phyloP scores from a whole-genome alignment of 345 rosid species.

The Linum tenue region DNA sequence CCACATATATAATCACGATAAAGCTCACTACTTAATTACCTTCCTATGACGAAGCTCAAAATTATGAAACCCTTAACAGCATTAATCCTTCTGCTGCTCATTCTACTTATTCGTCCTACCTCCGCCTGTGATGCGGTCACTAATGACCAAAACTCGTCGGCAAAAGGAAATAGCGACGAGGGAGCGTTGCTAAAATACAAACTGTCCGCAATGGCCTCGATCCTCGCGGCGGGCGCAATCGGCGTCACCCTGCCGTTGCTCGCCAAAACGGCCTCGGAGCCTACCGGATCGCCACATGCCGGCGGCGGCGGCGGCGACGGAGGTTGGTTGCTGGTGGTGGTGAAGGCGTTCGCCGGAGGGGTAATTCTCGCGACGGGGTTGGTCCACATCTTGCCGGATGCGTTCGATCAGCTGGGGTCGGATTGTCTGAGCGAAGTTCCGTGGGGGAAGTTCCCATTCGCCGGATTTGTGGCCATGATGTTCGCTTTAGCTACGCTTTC shows the following conservation, averaged over 20 bases:
- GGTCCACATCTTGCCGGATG: conserved; percentile 40
- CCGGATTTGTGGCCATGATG: conserved; percentile 39
- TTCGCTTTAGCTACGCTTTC: conserved; percentile 33
- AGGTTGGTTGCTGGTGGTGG: not conserved
- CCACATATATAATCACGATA: too few species aligned
- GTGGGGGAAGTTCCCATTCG: conserved; percentile 36
- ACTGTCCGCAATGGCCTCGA: conserved; percentile 8
- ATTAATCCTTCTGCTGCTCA: too few species aligned
- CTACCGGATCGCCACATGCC: not conserved
- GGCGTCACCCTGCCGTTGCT: conserved; percentile 13
- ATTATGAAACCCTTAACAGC: too few species aligned
- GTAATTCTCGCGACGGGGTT: conserved; percentile 43
- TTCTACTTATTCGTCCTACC: too few species aligned
- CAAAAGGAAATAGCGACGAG: not conserved
- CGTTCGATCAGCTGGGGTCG: conserved; percentile 26
- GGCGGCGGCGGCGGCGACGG: not conserved
- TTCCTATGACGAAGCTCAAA: too few species aligned
- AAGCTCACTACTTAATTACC: too few species aligned
- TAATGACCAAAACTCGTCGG: not conserved
- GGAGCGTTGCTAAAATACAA: conserved; percentile 8
- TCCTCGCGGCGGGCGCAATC: conserved; percentile 13
- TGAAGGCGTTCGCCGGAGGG: conserved; percentile 44
- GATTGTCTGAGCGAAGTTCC: conserved; percentile 29
- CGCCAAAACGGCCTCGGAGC: not conserved
- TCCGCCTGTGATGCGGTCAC: too few species aligned